These are phyloP conservation scores for Podaxis carcinomalis DNA, from an alignment of 768 basidiomycete genomes.

Conservation along the genomic window DNA sequence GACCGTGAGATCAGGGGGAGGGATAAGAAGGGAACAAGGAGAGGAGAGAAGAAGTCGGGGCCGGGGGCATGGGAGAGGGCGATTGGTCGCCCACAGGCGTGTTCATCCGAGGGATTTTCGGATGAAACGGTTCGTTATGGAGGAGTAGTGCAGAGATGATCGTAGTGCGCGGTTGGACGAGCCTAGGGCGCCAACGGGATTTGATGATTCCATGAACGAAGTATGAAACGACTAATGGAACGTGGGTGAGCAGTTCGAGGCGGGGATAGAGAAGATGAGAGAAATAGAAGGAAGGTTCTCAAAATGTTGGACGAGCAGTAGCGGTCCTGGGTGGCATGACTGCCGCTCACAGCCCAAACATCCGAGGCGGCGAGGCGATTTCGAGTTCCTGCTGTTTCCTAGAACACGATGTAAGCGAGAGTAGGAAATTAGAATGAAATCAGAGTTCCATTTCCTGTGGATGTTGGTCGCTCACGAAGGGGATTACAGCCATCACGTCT, in stretches of 20 bases:
- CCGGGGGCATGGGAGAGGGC: not conserved
- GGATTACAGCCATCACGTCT: not conserved
- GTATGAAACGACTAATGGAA: not conserved
- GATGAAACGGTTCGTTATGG: conserved; percentile 1
- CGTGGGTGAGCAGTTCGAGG: not conserved
- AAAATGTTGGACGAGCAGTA: not conserved
- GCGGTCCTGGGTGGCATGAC: not conserved
- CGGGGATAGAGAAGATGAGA: not conserved
- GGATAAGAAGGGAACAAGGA: not conserved
- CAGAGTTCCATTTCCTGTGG: not conserved
- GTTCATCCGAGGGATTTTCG: conserved; percentile 9
- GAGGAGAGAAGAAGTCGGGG: not conserved
- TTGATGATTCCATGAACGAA: not conserved
- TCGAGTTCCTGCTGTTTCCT: not conserved
- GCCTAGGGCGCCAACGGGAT: not conserved
- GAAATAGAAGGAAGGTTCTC: not conserved
- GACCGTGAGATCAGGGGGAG: not conserved
- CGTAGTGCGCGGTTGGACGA: not conserved
- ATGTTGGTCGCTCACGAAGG: not conserved
- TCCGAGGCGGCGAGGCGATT: conserved; percentile 2
- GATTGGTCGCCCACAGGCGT: not conserved
- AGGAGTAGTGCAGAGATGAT: not conserved
- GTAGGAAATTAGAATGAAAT: not conserved
- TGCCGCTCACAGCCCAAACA: not conserved
- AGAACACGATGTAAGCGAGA: not conserved